Evolutionary conservation across 306 rosid genomes (phyloP).

Genomic region (Hippophae tibetana): DNA sequence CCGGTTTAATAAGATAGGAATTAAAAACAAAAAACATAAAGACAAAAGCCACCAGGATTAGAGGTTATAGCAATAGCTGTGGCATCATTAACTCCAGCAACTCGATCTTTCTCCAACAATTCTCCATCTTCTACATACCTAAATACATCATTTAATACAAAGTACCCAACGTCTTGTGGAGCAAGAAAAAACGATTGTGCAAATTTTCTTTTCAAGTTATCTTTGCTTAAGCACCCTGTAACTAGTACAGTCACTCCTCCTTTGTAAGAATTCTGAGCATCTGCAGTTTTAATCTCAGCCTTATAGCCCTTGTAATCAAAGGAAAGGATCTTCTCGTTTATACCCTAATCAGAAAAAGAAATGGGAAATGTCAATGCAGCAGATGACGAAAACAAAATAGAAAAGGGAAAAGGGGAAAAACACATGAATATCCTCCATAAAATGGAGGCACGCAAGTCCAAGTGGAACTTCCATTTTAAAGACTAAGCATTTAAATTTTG

Average conservation of each 20-base stretch:
- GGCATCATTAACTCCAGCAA: conserved; percentile 30
- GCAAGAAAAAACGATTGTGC: conserved; percentile 75
- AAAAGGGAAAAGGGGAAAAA: too few relatives aligned
- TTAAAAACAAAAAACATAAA: neutral
- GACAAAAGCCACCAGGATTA: conserved; percentile 40
- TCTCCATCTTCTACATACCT: conserved; percentile 54
- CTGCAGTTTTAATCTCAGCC: conserved; percentile 70
- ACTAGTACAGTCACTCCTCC: conserved; percentile 70
- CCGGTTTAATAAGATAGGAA: conserved; percentile 5
- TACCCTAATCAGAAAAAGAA: conserved; percentile 41
- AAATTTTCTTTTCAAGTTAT: conserved; percentile 56
- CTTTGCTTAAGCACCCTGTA: conserved; percentile 72
- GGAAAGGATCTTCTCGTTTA: conserved; percentile 63
- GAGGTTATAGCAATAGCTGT: conserved; percentile 21
- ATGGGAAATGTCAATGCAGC: conserved; percentile 5
- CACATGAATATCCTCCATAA: too few relatives aligned
- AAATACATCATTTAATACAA: conserved; percentile 68
- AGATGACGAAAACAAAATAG: neutral
- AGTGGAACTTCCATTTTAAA: too few relatives aligned
- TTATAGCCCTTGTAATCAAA: conserved; percentile 45
- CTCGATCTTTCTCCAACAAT: conserved; percentile 25
- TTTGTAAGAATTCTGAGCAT: conserved; percentile 55
- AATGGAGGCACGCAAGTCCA: too few relatives aligned
- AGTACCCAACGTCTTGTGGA: conserved; percentile 70
- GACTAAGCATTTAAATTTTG: too few relatives aligned